Conservation (phyloP, 345 rosid genomes). For the Eucalyptus guilfoylei region DNA sequence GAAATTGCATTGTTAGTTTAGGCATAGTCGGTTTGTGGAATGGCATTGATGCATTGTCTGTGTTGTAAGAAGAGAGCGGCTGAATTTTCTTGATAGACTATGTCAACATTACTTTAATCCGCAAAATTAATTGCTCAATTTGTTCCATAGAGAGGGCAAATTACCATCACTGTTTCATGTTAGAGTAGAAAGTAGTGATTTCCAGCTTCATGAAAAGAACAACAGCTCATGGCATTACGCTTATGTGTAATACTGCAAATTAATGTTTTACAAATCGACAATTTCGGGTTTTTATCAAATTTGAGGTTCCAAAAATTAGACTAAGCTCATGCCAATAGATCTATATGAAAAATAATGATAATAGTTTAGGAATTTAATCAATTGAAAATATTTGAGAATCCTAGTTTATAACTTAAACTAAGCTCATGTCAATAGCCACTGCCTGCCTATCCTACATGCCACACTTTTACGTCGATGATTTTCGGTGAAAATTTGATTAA, state of each 20-base stretch:
- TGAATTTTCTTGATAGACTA: neutral
- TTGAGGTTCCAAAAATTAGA: neutral
- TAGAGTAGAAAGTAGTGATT: neutral
- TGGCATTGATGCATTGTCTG: fast-evolving
- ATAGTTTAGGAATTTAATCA: neutral
- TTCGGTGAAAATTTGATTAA: fast-evolving
- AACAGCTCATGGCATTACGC: neutral
- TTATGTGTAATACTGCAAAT: neutral
- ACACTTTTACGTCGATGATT: fast-evolving
- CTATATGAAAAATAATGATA: neutral
- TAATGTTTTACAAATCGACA: neutral
- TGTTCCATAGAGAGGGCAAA: neutral
- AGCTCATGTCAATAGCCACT: no score
- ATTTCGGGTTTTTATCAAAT: neutral
- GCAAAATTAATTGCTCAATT: neutral
- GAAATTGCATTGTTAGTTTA: neutral
- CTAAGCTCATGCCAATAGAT: neutral
- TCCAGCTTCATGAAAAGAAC: neutral
- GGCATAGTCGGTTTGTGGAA: no score
- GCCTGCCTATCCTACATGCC: no score
- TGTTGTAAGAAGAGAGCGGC: neutral
- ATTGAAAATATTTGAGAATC: neutral
- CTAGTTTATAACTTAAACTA: no score
- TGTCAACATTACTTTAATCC: neutral
- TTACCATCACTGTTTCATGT: neutral